A percentile compares a stretch with the other conserved stretches of the same genome.
These are phyloP conservation scores for Rhizopus microsporus DNA, from an alignment of 371 early-diverging fungal species.

Conservation along the genomic window DNA sequence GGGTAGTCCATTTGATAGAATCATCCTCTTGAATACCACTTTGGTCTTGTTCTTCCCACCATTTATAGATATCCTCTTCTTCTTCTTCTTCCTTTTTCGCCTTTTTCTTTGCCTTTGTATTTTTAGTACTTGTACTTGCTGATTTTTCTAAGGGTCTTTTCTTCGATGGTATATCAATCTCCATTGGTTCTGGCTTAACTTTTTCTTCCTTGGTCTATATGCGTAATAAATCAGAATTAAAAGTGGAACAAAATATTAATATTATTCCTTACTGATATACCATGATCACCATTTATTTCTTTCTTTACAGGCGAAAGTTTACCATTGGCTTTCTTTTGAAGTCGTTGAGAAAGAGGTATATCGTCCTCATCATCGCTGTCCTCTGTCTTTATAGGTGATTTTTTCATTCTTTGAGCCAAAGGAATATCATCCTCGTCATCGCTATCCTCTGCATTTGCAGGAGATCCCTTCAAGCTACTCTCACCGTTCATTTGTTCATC, in stretches of 20 bases:
- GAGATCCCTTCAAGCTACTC: no score
- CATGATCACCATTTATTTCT: slow-evolving; percentile 22
- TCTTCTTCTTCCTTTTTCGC: slow-evolving; percentile 38
- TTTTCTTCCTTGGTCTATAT: slow-evolving; percentile 16
- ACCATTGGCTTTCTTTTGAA: slow-evolving; percentile 2
- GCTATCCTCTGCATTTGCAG: background rate
- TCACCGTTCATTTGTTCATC: background rate
- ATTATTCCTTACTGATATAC: slow-evolving; percentile 19
- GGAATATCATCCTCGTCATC: slow-evolving; percentile 21
- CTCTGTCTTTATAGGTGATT: background rate
- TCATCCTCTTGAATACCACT: slow-evolving; percentile 53
- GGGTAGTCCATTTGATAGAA: slow-evolving; percentile 80
- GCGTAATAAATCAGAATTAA: background rate
- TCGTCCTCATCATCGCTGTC: slow-evolving; percentile 35
- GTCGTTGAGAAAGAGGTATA: slow-evolving; percentile 36
- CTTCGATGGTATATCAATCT: slow-evolving; percentile 21
- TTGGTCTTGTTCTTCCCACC: slow-evolving; percentile 47
- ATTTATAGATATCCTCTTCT: slow-evolving; percentile 40
- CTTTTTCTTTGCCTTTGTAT: slow-evolving; percentile 25
- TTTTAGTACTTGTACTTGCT: slow-evolving; percentile 16
- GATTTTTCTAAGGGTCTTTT: slow-evolving; percentile 14
- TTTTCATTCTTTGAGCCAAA: slow-evolving; percentile 8
- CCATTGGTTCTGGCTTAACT: slow-evolving; percentile 27
- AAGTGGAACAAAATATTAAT: background rate
- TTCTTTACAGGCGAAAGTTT: slow-evolving; percentile 12